A percentile compares a stretch with the other conserved stretches of the same genome.
Evolutionary conservation across 768 basidiomycete species (phyloP).

Genomic region (Lactarius indigo): DNA sequence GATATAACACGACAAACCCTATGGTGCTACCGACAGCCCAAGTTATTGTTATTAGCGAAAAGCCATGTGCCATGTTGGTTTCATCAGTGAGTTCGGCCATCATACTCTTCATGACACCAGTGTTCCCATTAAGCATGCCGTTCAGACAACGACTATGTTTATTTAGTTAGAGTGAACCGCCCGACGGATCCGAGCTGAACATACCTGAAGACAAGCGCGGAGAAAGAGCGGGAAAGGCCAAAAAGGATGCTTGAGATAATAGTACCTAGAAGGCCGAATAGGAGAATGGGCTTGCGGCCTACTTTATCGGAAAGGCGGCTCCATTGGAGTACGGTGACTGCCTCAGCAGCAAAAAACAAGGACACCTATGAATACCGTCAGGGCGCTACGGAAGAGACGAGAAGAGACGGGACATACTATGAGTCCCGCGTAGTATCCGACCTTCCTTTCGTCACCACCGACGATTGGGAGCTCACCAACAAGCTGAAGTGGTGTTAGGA

Average conservation of each 20-base stretch:
- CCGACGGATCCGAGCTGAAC: neutral
- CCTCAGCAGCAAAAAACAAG: slow-evolving; percentile 44
- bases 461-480: slow-evolving; percentile 41
- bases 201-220: slow-evolving; percentile 32
- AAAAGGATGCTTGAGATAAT: slow-evolving; percentile 35
- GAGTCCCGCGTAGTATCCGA: slow-evolving; percentile 35
- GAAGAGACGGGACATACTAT: slow-evolving; percentile 36
- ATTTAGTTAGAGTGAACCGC: slow-evolving; percentile 52
- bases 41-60: slow-evolving; percentile 34
- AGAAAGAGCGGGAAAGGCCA: slow-evolving; percentile 37
- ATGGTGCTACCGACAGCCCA: slow-evolving; percentile 16
- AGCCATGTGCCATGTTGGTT: slow-evolving; percentile 47
- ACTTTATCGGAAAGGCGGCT: slow-evolving; percentile 44
- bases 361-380: slow-evolving; percentile 37
- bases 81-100: slow-evolving; percentile 64
- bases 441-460: slow-evolving; percentile 39
- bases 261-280: slow-evolving; percentile 36
- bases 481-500: slow-evolving; percentile 32
- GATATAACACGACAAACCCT: neutral
- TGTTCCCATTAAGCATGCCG: neutral
- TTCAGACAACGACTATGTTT: slow-evolving; percentile 30
- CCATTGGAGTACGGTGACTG: slow-evolving; percentile 46
- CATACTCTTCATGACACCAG: slow-evolving; percentile 26
- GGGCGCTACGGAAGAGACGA: neutral
- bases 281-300: slow-evolving; percentile 47